Evolutionary conservation across 345 rosid genomes (phyloP), one percentile per base, ranked within the genome.

Genomic region (Syzygium aromaticum): DNA sequence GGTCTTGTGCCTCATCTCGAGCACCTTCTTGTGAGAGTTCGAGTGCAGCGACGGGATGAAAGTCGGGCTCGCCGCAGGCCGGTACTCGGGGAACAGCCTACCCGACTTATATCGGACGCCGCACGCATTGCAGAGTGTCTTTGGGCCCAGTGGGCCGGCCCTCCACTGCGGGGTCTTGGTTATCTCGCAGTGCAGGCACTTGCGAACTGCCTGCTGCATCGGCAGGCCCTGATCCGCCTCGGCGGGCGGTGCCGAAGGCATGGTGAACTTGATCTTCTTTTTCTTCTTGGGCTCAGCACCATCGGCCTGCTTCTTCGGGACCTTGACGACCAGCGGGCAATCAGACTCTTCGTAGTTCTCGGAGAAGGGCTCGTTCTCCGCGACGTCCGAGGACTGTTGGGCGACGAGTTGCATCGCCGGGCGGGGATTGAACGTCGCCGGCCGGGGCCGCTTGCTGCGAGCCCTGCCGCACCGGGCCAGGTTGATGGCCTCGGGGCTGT

Each of bases 381-480:
- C 88, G 27, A 89, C 85, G 0, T 94, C 92, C 6, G 87, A 92
- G 40, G 89, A 88, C 5, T 93, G 89, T 14, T 94, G 92, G 5
- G 98, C 91, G n/a, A 87, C 86, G 5, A 94, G 93, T 38, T 93
- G 96, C 87, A 92, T 92, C 3, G 88, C 85, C 1, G 91, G 91
- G 30, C 98, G 93, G 82, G 96, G 94, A 73, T 87, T 91, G 93
- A 94, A 90, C 3, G 95, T 89, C 11, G 96, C 93, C 6, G 99
- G 99, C 30, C 98, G 98, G 6, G 98, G 95, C 80, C 99, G 96
- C 86, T 98, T 98, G 92, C 98, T 96, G 49, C 98, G 98, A 23
- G 99, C 93, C 86, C 96, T 98, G 21, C 96, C 99, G 19, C 92
- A 89, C 87, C 88, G 93, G 25, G 92, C 95, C 0, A 92, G 87